Base-by-base conservation (phyloP, 2,329 filamentous ascomycete genomes). In the Calcarisporium arbuscula region DNA sequence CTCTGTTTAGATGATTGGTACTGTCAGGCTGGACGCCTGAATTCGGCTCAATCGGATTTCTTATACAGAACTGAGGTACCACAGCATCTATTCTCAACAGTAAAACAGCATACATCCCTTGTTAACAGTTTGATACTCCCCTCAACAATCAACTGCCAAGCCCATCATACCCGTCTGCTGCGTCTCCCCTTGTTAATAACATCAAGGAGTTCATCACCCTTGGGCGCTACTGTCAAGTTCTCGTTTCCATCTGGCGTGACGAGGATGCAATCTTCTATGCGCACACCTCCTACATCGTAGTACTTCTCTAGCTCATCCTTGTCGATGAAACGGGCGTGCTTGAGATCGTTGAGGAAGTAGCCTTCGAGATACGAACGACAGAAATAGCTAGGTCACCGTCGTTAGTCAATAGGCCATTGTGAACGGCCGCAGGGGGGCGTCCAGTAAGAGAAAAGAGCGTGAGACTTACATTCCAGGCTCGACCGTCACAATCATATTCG, bases 211-310 rank as follows among this genome's bases (percentile, higher is more conserved):
- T 86, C 80, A 34, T 82, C 70, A 3, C 77, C 76, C 64, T 94
- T 94, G 1, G 85, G 84, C 19, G 83, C 83, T 14, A 73, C 72
- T 2, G 88, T 94, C 54, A 96, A 53, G 53, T 94, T 94, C 60
- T 95, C 88, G 49, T 78, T 79, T 0, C 89, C 88, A 17, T 74
- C 66, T 41, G 82, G 69, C 2, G 83, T 92, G 30, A 96, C 79
- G 16, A 92, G 67, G 25, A 96, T 73, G 56, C 90, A 85, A 53
- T 96, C 88, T 63, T 98, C 92, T 41, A 96, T 94, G 30, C 92
- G 75, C 18, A 95, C 87, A 21, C 92, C 92, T 12, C 90, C 92
- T 1, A 96, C 81, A 18, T 62, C 65, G 66, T 85, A 90, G 56
- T 83, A 90, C 42, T 64, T 65, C 40, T 80, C 76, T 31, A 92